phyloP scores from a whole-genome alignment of 345 rosid genomes.

The Physaria fendleri region DNA sequence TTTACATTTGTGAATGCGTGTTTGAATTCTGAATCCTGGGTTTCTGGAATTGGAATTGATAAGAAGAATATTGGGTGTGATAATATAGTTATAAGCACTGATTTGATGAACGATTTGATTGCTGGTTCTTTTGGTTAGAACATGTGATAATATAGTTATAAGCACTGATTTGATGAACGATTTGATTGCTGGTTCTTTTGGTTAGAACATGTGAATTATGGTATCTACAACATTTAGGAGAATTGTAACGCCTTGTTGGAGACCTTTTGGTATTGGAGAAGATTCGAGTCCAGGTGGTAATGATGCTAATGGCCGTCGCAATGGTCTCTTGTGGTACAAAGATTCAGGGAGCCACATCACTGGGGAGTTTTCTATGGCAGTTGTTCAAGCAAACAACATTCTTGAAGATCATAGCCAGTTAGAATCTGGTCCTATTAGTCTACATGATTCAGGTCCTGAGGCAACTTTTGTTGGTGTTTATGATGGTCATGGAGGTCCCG shows the following conservation, averaged over 20 bases:
- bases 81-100: slow-evolving; percentile 32
- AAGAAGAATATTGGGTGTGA: slow-evolving; percentile 34
- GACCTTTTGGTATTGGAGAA: slow-evolving; percentile 67
- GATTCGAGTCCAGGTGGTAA: slow-evolving; percentile 46
- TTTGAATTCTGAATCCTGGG: slow-evolving; percentile 52
- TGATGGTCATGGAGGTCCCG: slow-evolving; percentile 99
- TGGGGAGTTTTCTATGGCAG: slow-evolving; percentile 95
- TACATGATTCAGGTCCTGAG: slow-evolving; percentile 63
- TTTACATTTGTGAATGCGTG: slow-evolving; percentile 46
- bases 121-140: slow-evolving; percentile 73
- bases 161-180: too few species aligned
- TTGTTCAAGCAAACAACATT: slow-evolving; percentile 74
- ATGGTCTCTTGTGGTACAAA: slow-evolving; percentile 88
- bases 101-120: slow-evolving; percentile 46
- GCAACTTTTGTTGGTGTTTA: slow-evolving; percentile 96
- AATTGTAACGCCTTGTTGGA: slow-evolving; percentile 86
- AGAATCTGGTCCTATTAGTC: slow-evolving; percentile 91
- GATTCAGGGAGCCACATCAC: slow-evolving; percentile 58
- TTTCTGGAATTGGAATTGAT: slow-evolving; percentile 38
- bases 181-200: too few species aligned
- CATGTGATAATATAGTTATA: too few species aligned
- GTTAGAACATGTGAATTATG: slow-evolving; percentile 84
- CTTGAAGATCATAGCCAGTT: slow-evolving; percentile 88
- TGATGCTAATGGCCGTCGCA: slow-evolving; percentile 49
- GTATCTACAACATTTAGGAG: slow-evolving; percentile 63